phyloP scores from a whole-genome alignment of 495 filamentous ascomycete species.

The Penicillium bialowiezense region DNA sequence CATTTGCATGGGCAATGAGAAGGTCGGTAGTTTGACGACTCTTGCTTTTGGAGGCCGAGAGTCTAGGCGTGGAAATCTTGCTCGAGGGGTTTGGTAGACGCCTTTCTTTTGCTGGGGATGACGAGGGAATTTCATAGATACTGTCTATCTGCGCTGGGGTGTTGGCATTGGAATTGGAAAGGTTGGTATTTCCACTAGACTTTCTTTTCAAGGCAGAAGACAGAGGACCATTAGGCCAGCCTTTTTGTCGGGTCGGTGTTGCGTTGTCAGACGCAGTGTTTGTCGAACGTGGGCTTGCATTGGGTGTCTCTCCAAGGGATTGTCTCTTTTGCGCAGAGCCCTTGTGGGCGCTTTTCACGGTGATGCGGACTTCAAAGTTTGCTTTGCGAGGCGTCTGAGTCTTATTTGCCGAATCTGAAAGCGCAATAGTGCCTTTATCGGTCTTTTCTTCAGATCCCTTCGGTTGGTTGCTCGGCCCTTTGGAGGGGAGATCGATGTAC shows the following conservation, averaged over 20 bases:
- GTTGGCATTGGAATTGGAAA: neutral
- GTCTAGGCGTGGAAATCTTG: conserved; percentile 8
- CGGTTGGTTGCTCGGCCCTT: neutral
- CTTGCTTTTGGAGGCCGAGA: no score
- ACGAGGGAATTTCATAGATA: conserved; percentile 24
- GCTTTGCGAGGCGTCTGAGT: neutral
- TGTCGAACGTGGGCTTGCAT: neutral
- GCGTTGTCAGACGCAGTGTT: neutral
- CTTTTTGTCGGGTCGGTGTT: conserved; percentile 7
- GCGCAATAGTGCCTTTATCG: conserved; percentile 4
- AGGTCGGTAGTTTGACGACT: no score
- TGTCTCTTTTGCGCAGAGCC: neutral
- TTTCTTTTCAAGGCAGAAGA: conserved; percentile 11
- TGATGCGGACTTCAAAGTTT: neutral
- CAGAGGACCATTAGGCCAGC: conserved; percentile 12
- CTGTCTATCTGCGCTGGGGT: neutral
- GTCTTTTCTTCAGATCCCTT: neutral
- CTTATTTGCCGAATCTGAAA: conserved; percentile 1
- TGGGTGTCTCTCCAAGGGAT: neutral
- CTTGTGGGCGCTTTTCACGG: neutral
- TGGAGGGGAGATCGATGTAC: conserved; percentile 16
- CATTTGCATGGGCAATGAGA: no score
- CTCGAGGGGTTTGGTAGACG: conserved; percentile 11
- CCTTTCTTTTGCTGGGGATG: conserved; percentile 4
- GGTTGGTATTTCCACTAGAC: neutral